phyloP scores from a whole-genome alignment of 352 stramenopile genomes.

The Globisporangium emineosum region DNA sequence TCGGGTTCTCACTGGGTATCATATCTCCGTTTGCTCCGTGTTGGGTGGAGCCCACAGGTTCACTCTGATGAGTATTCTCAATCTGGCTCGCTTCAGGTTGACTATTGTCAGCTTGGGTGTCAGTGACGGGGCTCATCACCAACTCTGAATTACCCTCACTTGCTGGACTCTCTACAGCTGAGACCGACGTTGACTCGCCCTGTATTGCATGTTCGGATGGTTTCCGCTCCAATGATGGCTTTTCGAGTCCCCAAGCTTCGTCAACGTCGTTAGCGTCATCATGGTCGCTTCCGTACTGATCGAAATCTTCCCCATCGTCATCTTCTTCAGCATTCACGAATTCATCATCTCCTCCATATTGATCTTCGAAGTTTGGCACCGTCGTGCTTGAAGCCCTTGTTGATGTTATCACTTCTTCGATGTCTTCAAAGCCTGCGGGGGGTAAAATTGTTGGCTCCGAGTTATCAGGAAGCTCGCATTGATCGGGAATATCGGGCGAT shows the following conservation, averaged over 20 bases:
- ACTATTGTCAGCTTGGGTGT: background rate
- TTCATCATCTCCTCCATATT: conserved; percentile 19
- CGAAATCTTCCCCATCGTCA: background rate
- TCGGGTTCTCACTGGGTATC: too few relatives aligned
- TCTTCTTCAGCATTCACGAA: conserved; percentile 14
- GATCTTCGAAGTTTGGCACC: background rate
- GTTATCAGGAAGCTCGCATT: background rate
- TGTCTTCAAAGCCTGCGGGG: background rate
- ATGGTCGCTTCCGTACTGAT: conserved; percentile 6
- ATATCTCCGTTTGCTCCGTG: too few relatives aligned
- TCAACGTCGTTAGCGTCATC: background rate
- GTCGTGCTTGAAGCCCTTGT: too few relatives aligned
- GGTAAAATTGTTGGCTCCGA: background rate
- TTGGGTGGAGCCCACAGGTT: background rate
- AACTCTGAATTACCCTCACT: background rate
- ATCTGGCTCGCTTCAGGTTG: background rate
- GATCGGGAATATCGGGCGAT: conserved; percentile 1
- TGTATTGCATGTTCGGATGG: background rate
- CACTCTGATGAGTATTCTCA: background rate
- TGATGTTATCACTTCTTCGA: background rate
- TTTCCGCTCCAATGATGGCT: background rate
- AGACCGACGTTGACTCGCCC: background rate
- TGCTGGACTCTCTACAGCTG: background rate
- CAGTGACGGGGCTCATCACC: background rate
- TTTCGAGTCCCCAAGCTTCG: background rate